Evolutionary conservation across 352 stramenopile species (phyloP), one percentile per base, ranked within the genome.

Genomic region (Globisporangium uncinulatum): DNA sequence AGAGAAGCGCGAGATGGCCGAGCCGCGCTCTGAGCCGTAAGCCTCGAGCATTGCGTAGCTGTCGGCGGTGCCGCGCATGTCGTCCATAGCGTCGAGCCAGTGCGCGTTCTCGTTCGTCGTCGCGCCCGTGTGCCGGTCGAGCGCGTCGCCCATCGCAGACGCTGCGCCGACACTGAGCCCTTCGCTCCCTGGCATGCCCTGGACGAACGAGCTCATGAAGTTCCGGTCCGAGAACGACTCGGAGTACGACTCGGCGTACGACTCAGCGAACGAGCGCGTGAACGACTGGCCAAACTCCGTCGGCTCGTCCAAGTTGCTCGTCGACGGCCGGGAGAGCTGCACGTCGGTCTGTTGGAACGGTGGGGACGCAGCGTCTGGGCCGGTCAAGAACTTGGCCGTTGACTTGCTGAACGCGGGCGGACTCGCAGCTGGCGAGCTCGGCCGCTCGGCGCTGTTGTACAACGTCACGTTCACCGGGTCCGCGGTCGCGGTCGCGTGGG

Each of bases 31-130:
- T 48, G 63, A 73, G 61, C 81, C 73, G 62, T 80, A 91, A 34
- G 79, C 83, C 65, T 89, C 79, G 56, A 92, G 69, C 81, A 92
- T 92, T 9, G 79, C 81, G 67, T 92, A 92, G 68, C 75, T 87
- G 71, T 92, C 81, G 61, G 82, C 83, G 0, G 81, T 92, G 63
- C 79, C 81, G n/a, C 81, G 81, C 76, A 89, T 89, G 34, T 29
- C 24, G 24, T 29, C 24, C 24, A 29, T 29, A 1, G 69, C 71
- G 36, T 76, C 65, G 54, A 79, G 64, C 81, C 81, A 91, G 71
- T 91, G 54, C 13, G 74, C 63, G 34, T 67, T 72, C 49, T 51
- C 53, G 50, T 48, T 20, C 56, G 69, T 56, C 42, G 65, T 49
- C 9, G 29, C 37, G 4, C 24, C 24, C 14, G 68, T 62, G 39